Evolutionary conservation across 139 green algal genomes (phyloP).

Genomic region (Medakamo hakoo): DNA sequence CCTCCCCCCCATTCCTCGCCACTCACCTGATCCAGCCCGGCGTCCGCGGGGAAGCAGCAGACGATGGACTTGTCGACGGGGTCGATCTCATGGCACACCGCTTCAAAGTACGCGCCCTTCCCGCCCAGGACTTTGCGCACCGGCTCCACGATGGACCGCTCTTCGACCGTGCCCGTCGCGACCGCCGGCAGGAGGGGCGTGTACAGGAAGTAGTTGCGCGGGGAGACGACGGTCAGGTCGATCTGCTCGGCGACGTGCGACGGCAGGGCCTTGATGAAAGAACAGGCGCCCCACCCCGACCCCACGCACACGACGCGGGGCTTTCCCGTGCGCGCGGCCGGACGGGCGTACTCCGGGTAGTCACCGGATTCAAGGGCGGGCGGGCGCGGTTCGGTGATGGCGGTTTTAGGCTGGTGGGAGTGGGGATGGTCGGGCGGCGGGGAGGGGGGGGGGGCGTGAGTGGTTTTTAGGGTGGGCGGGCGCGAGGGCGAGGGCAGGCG

Average conservation of each 20-base stretch:
- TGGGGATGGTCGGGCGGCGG: too few relatives aligned
- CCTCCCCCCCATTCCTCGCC: too few relatives aligned
- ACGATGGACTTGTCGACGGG: constrained; percentile 51
- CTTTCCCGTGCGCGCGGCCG: background rate
- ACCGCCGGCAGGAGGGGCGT: constrained; percentile 85
- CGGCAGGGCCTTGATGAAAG: constrained; percentile 50
- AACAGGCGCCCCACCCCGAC: constrained; percentile 54
- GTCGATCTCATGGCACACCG: constrained; percentile 59
- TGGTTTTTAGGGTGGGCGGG: too few relatives aligned
- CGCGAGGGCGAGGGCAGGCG: too few relatives aligned
- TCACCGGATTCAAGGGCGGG: too few relatives aligned
- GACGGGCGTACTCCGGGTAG: too few relatives aligned
- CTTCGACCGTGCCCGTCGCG: constrained; percentile 72
- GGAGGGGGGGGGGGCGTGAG: too few relatives aligned
- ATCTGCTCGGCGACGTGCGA: constrained; percentile 43
- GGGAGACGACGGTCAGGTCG: constrained; percentile 66
- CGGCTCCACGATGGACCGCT: constrained; percentile 84
- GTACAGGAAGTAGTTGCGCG: constrained; percentile 96
- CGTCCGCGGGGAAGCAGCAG: constrained; percentile 69
- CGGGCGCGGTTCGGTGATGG: too few relatives aligned
- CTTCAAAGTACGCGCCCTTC: constrained; percentile 77
- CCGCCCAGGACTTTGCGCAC: constrained; percentile 27
- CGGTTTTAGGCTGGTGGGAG: too few relatives aligned
- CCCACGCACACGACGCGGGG: constrained; percentile 53
- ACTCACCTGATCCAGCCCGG: constrained; percentile 46